Base-by-base conservation (phyloP, 2,329 filamentous ascomycete species). In the Lasiodiplodia hormozganensis region DNA sequence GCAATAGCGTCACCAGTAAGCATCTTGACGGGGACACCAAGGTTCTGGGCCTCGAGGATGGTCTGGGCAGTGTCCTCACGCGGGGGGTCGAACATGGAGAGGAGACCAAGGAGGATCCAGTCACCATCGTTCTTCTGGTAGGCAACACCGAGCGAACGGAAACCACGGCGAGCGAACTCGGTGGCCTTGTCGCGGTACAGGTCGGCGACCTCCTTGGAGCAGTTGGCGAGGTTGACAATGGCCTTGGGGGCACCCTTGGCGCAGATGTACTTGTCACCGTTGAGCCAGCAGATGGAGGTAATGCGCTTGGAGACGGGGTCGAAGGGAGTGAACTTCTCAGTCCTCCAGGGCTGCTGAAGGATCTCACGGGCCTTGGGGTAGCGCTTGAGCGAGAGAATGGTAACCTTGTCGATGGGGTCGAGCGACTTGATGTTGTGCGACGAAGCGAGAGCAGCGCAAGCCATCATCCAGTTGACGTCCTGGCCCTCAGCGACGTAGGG, bases 391-490 rank as follows among this genome's bases (percentile, higher is more conserved):
- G 90, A 92, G 69, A 92, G 84, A 74, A 93, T 90, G 67, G 89
- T 93, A 74, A 93, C 88, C 83, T 93, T 93, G 83, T 93, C 90
- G 75, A 93, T 93, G 70, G 90, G 90, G 77, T 93, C 91, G 71
- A 93, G 86, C 70, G 90, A 91, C 83, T 91, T 91, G 82, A 92
- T 85, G 83, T 92, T 93, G 85, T 93, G 90, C 71, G 90, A 92
- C 65, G 90, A 92, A 69, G 90, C 91, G 68, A 93, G 87, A 70
- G 90, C 90, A 70, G 91, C 90, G 70, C 92, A 90, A 72, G 90
- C 90, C 90, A 93, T 92, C 90, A 93, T 92, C 90, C 90, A 93
- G 84, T 93, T 91, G 79, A 92, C 88, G 80, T 92, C 90, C 77
- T 92, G 88, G 74, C 90, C 91, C 80, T 92, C 90, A 70, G 89